phyloP scores from a whole-genome alignment of 1,139 yeast species.

The Taiozyma onychis region DNA sequence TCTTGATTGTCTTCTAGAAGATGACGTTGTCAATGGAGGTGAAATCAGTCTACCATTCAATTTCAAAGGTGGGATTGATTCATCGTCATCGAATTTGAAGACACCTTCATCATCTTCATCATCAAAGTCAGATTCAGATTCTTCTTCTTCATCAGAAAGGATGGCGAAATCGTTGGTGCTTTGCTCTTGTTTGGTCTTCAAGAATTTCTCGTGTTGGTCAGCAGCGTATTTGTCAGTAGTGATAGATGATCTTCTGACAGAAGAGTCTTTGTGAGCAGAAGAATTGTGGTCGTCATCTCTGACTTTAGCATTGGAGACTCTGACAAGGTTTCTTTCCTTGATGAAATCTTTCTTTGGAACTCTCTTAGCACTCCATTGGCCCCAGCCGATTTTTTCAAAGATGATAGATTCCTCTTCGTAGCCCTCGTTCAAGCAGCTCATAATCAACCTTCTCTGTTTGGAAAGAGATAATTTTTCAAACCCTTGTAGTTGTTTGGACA shows the following conservation, averaged over 20 bases:
- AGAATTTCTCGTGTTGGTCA: constrained; percentile 20
- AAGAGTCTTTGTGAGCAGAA: neutral
- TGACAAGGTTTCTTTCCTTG: constrained; percentile 27
- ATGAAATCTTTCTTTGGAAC: constrained; percentile 46
- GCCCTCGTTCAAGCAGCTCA: constrained; percentile 78
- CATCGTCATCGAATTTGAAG: constrained; percentile 43
- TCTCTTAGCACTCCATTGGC: constrained; percentile 86
- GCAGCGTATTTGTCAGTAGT: constrained; percentile 28
- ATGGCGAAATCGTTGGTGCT: constrained; percentile 19
- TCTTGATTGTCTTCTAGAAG: constrained; percentile 12
- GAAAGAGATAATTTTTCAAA: constrained; percentile 78
- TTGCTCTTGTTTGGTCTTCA: constrained; percentile 8
- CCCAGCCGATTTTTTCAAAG: constrained; percentile 97
- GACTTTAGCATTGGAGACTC: constrained; percentile 30
- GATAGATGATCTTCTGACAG: constrained; percentile 34
- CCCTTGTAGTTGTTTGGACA: constrained; percentile 69
- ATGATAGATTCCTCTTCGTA: constrained; percentile 59
- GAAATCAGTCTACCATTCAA: constrained; percentile 21
- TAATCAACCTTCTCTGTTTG: constrained; percentile 84
- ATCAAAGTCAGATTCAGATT: constrained; percentile 23
- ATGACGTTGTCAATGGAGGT: constrained; percentile 16
- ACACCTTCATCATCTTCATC: constrained; percentile 30
- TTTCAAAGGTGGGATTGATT: constrained; percentile 22
- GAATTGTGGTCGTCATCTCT: constrained; percentile 29
- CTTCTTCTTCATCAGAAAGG: constrained; percentile 25